Percentiles rank a stretch among this genome's conserved stretches.
Conservation (phyloP, 2,329 filamentous ascomycete genomes). For the Diaporthe amygdali region DNA sequence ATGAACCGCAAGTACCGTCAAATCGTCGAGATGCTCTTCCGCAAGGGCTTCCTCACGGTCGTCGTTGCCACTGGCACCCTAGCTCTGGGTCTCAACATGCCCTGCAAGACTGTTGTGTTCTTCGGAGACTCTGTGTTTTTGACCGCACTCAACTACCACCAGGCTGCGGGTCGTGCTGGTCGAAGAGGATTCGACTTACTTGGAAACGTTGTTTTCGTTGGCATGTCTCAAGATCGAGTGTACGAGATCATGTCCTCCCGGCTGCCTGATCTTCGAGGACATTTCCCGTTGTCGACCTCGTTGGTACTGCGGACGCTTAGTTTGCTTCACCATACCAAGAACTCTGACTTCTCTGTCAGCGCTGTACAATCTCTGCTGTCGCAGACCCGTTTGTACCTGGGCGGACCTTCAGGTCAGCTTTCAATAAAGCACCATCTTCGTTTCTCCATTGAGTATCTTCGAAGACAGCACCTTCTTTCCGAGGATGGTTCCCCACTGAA, state of each 20-base stretch:
- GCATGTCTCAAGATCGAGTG: slow-evolving; percentile 64
- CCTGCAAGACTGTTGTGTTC: slow-evolving; percentile 82
- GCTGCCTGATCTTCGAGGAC: slow-evolving; percentile 75
- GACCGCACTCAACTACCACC: slow-evolving; percentile 77
- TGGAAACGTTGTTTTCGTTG: slow-evolving; percentile 81
- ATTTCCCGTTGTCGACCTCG: slow-evolving; percentile 79
- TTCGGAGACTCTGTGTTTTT: slow-evolving; percentile 75
- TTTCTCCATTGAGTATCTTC: slow-evolving; percentile 82
- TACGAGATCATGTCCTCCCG: slow-evolving; percentile 74
- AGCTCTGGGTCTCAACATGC: slow-evolving; percentile 82
- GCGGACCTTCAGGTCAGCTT: slow-evolving; percentile 70
- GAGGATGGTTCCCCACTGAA: slow-evolving; percentile 68
- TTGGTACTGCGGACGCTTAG: slow-evolving; percentile 72
- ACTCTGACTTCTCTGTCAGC: slow-evolving; percentile 64
- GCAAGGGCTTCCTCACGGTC: slow-evolving; percentile 72
- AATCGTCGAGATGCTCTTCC: slow-evolving; percentile 75
- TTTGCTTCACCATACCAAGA: slow-evolving; percentile 69
- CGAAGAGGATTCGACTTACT: slow-evolving; percentile 81
- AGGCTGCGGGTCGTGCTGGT: slow-evolving; percentile 78
- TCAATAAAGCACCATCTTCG: slow-evolving; percentile 77
- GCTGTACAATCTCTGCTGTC: slow-evolving; percentile 72
- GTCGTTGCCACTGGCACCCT: slow-evolving; percentile 79
- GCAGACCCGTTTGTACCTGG: slow-evolving; percentile 72
- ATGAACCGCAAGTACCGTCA: slow-evolving; percentile 81
- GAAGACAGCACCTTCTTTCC: slow-evolving; percentile 70